A percentile compares a stretch with the other conserved stretches of the same genome.
phyloP scores from a whole-genome alignment of 306 rosid species.

The Vigna radiata region DNA sequence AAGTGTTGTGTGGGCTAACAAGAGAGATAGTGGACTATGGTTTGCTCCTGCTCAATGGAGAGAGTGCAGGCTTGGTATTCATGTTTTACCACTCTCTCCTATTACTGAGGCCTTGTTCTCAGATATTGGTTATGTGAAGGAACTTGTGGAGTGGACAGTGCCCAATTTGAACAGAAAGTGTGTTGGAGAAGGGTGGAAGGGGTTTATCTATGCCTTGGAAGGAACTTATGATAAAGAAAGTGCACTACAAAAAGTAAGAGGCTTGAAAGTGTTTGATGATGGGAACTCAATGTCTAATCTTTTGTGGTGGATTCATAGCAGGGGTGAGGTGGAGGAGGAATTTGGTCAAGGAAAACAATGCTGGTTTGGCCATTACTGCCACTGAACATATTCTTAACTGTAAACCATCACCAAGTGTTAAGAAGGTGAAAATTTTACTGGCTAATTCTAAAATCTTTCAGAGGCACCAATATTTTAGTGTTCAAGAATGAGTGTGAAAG shows the following conservation, averaged over 20 bases:
- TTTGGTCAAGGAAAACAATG: constrained; percentile 41
- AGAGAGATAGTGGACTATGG: constrained; percentile 85
- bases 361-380: constrained; percentile 48
- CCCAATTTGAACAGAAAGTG: constrained; percentile 68
- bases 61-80: constrained; percentile 86
- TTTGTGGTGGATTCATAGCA: constrained; percentile 90
- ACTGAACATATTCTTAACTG: neutral
- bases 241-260: constrained; percentile 58
- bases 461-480: neutral
- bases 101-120: constrained; percentile 50
- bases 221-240: constrained; percentile 64
- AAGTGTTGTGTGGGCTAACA: constrained; percentile 82
- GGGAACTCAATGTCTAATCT: constrained; percentile 74
- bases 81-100: constrained; percentile 70
- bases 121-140: constrained; percentile 59
- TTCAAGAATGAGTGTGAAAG: neutral
- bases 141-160: constrained; percentile 77
- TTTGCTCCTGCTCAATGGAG: constrained; percentile 82
- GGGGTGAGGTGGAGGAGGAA: constrained; percentile 48
- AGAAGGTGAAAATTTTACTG: neutral
- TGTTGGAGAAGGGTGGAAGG: constrained; percentile 79
- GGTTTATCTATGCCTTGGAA: constrained; percentile 74
- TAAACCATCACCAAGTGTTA: neutral
- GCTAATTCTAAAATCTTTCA: neutral
- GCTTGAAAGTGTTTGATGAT: constrained; percentile 68